Evolutionary conservation across 495 filamentous ascomycete species (phyloP).

Genomic region (Hypoxylon lienhwacheense): DNA sequence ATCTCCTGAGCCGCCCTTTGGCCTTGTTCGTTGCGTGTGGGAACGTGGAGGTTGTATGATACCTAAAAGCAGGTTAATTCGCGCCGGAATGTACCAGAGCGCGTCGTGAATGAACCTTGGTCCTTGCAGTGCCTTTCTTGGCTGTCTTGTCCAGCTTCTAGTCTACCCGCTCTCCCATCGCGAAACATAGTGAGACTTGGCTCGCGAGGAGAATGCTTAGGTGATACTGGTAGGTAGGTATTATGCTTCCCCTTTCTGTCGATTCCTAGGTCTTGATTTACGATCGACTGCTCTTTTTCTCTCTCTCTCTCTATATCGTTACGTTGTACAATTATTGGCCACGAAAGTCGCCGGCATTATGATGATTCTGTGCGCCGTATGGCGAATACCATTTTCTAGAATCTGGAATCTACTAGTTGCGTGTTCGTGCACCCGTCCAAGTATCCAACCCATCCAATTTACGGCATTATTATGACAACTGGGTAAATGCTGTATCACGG

Average conservation of each 20-base stretch:
- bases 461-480: too few species aligned
- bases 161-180: not conserved
- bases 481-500: too few species aligned
- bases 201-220: constrained; percentile 1
- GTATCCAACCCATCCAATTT: not conserved
- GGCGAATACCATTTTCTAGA: constrained; percentile 8
- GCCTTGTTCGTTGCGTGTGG: too few species aligned
- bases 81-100: constrained; percentile 24
- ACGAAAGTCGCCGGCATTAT: too few species aligned
- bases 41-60: too few species aligned
- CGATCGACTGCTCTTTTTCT: too few species aligned
- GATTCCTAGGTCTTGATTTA: too few species aligned
- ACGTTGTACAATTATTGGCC: too few species aligned
- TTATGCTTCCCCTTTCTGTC: too few species aligned
- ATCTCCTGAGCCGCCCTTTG: constrained; percentile 27
- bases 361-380: constrained; percentile 11
- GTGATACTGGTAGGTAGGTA: too few species aligned
- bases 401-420: constrained; percentile 16
- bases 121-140: constrained; percentile 6
- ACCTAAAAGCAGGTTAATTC: too few species aligned
- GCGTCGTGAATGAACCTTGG: constrained; percentile 6
- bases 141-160: not conserved
- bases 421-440: constrained; percentile 13
- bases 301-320: not conserved
- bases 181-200: constrained; percentile 1